A percentile compares a stretch with the other conserved stretches of the same genome.
Conservation (phyloP, 2,329 filamentous ascomycete species). For the Periglandula ipomoeae region DNA sequence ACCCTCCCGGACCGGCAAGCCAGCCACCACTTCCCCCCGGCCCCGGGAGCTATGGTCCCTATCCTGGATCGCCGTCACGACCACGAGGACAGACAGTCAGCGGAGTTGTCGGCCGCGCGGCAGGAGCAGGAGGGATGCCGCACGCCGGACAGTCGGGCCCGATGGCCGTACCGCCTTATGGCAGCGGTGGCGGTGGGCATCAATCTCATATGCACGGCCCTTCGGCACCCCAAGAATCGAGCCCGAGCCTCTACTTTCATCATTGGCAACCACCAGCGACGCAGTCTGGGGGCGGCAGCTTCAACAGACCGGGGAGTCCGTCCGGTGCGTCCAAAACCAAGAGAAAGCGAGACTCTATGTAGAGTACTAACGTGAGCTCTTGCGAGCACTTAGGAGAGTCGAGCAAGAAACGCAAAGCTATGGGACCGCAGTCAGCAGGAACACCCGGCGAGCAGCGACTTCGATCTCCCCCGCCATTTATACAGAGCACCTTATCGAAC, state of each 20-base stretch:
- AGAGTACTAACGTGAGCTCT: slow-evolving; percentile 24
- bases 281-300: slow-evolving; percentile 44
- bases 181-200: slow-evolving; percentile 16
- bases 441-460: slow-evolving; percentile 21
- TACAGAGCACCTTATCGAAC: slow-evolving; percentile 19
- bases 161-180: slow-evolving; percentile 28
- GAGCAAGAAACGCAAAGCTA: slow-evolving; percentile 77
- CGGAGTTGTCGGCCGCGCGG: slow-evolving; percentile 27
- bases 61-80: slow-evolving; percentile 41
- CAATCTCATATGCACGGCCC: slow-evolving; percentile 43
- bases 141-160: neutral
- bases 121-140: slow-evolving; percentile 36
- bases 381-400: slow-evolving; percentile 51
- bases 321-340: slow-evolving; percentile 60
- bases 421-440: slow-evolving; percentile 27
- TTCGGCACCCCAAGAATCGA: slow-evolving; percentile 52
- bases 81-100: slow-evolving; percentile 41
- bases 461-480: slow-evolving; percentile 24
- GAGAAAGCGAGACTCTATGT: slow-evolving; percentile 34
- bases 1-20: slow-evolving; percentile 25
- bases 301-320: slow-evolving; percentile 62
- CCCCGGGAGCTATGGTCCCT: slow-evolving; percentile 31
- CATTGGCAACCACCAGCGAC: slow-evolving; percentile 80
- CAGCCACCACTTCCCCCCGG: slow-evolving; percentile 23
- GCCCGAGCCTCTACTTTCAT: slow-evolving; percentile 78